phyloP scores from a whole-genome alignment of 805 yeast species.

The Candida peoriensis region DNA sequence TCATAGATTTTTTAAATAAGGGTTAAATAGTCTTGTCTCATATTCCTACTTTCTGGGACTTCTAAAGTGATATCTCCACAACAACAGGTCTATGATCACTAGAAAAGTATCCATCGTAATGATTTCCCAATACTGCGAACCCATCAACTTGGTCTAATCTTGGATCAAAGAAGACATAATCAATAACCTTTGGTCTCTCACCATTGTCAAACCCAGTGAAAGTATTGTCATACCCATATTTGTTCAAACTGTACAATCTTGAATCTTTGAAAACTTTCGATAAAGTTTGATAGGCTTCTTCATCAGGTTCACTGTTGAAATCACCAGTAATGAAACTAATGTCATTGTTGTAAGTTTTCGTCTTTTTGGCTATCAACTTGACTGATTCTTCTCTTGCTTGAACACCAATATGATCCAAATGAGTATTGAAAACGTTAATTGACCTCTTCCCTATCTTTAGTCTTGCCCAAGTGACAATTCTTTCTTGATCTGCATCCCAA shows the following conservation, averaged over 20 bases:
- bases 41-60: no score
- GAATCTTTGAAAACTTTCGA: slow-evolving; percentile 35
- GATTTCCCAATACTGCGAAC: slow-evolving; percentile 36
- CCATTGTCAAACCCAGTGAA: slow-evolving; percentile 43
- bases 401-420: slow-evolving; percentile 44
- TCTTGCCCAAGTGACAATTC: slow-evolving; percentile 35
- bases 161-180: slow-evolving; percentile 22
- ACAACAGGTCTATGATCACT: slow-evolving; percentile 47
- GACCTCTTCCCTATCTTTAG: slow-evolving; percentile 22
- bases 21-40: no score
- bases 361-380: slow-evolving; percentile 36
- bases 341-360: slow-evolving; percentile 26
- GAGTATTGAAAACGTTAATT: slow-evolving; percentile 39
- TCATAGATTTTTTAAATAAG: no score
- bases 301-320: slow-evolving; percentile 47
- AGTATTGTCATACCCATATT: slow-evolving; percentile 41
- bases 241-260: slow-evolving; percentile 19
- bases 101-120: slow-evolving; percentile 23
- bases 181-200: slow-evolving; percentile 28
- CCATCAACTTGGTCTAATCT: slow-evolving; percentile 11
- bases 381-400: slow-evolving; percentile 42
- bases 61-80: slow-evolving; percentile 21
- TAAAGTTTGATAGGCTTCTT: slow-evolving; percentile 36
- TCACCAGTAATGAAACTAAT: slow-evolving; percentile 50
- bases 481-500: slow-evolving; percentile 41